These are phyloP conservation scores for Zygoascus hellenicus DNA, from an alignment of 1,139 yeast genomes.

Conservation along the genomic window DNA sequence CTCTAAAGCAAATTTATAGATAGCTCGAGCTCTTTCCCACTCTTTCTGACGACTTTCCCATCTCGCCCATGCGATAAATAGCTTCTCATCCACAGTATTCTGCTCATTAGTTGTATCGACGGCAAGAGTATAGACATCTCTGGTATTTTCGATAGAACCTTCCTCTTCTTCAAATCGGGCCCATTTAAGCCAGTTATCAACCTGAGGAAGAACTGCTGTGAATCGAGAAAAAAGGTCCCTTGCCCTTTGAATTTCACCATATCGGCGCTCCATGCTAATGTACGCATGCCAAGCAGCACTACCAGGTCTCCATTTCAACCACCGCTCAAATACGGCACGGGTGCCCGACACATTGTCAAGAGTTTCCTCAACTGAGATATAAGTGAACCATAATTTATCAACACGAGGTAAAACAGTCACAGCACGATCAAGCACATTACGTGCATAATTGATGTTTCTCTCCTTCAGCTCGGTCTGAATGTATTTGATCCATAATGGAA, in stretches of 20 bases:
- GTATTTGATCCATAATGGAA: slow-evolving; percentile 84
- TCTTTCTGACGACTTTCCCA: slow-evolving; percentile 69
- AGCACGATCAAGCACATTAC: slow-evolving; percentile 78
- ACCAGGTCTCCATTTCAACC: slow-evolving; percentile 65
- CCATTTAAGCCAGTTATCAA: slow-evolving; percentile 64
- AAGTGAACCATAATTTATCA: slow-evolving; percentile 79
- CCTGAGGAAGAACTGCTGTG: slow-evolving; percentile 48
- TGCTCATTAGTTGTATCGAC: slow-evolving; percentile 44
- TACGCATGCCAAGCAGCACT: slow-evolving; percentile 70
- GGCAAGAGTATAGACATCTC: slow-evolving; percentile 65
- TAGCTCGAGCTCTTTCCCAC: slow-evolving; percentile 57
- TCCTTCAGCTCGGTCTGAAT: slow-evolving; percentile 69
- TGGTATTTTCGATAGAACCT: slow-evolving; percentile 44
- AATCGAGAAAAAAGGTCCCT: slow-evolving; percentile 54
- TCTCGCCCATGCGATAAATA: slow-evolving; percentile 54
- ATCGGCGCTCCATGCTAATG: slow-evolving; percentile 64
- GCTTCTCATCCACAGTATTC: slow-evolving; percentile 34
- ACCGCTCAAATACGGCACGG: slow-evolving; percentile 63
- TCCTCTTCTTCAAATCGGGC: slow-evolving; percentile 51
- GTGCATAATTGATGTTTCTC: slow-evolving; percentile 78
- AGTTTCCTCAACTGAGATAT: slow-evolving; percentile 74
- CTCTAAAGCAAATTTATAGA: slow-evolving; percentile 51
- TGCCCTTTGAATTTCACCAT: slow-evolving; percentile 52
- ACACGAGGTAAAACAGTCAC: slow-evolving; percentile 67
- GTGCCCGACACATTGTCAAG: slow-evolving; percentile 59